Evolutionary conservation across 257 asterid genomes (phyloP).

Genomic region (Primulina tabacum): DNA sequence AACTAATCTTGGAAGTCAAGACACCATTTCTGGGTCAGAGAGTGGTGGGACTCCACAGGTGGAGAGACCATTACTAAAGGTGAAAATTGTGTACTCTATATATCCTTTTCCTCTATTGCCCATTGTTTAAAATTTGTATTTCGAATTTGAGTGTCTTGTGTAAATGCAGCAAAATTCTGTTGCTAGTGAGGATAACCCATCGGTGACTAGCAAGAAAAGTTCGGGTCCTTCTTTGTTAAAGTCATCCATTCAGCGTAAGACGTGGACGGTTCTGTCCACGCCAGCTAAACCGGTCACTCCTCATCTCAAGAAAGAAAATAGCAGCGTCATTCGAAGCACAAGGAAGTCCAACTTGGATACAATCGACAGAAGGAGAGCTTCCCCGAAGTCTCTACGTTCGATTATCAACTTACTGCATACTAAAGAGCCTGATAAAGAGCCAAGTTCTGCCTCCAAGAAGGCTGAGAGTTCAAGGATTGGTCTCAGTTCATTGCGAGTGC

Average conservation of each 20-base stretch:
- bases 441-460: conserved; percentile 32
- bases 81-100: conserved; percentile 6
- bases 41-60: conserved; percentile 49
- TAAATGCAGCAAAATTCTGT: conserved; percentile 37
- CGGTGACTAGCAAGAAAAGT: conserved; percentile 52
- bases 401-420: conserved; percentile 43
- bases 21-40: conserved; percentile 49
- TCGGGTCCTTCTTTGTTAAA: conserved; percentile 47
- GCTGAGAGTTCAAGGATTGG: conserved; percentile 34
- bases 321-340: conserved; percentile 28
- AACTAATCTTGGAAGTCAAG: conserved; percentile 30
- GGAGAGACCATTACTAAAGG: conserved; percentile 82
- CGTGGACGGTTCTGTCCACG: conserved; percentile 41
- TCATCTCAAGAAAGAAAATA: conserved; percentile 44
- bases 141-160: conserved; percentile 11
- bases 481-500: conserved; percentile 20
- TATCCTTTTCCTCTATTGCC: neutral
- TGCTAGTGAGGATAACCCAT: conserved; percentile 40
- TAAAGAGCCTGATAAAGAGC: conserved; percentile 44
- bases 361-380: conserved; percentile 33
- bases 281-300: conserved; percentile 48
- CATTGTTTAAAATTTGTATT: conserved; percentile 7
- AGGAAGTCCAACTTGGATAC: conserved; percentile 33
- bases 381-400: conserved; percentile 51
- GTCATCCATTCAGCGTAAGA: conserved; percentile 44